phyloP scores from a whole-genome alignment of 495 filamentous ascomycete genomes.

The Haplographium delicatum region DNA sequence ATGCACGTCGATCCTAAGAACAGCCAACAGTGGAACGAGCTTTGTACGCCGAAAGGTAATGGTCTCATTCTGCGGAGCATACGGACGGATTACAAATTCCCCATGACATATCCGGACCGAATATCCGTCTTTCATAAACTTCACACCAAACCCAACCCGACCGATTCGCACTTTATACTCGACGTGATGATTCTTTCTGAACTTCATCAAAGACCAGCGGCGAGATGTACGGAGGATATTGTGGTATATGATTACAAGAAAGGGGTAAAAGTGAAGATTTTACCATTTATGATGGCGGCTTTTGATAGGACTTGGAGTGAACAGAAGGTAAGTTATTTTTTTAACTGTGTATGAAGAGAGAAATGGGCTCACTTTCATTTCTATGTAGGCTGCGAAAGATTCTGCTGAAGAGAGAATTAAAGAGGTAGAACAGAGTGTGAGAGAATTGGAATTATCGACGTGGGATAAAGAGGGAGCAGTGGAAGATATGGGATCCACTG shows the following conservation, averaged over 20 bases:
- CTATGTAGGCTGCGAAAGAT: slow-evolving; percentile 46
- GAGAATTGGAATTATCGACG: slow-evolving; percentile 59
- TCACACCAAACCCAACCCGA: slow-evolving; percentile 29
- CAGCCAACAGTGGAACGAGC: slow-evolving; percentile 60
- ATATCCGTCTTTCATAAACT: slow-evolving; percentile 89
- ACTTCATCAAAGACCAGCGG: slow-evolving; percentile 69
- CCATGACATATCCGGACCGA: slow-evolving; percentile 81
- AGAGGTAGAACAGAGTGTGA: slow-evolving; percentile 48
- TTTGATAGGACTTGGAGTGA: slow-evolving; percentile 59
- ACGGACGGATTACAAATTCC: slow-evolving; percentile 87
- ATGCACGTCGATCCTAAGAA: slow-evolving; percentile 61
- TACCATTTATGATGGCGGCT: slow-evolving; percentile 59
- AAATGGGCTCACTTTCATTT: too few species aligned
- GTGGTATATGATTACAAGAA: slow-evolving; percentile 78
- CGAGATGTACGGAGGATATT: slow-evolving; percentile 74
- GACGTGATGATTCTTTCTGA: slow-evolving; percentile 73
- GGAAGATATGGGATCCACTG: slow-evolving; percentile 27
- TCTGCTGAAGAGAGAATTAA: slow-evolving; percentile 32
- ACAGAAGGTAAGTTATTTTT: too few species aligned
- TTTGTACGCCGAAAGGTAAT: slow-evolving; percentile 58
- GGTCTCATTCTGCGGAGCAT: slow-evolving; percentile 82
- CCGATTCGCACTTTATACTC: slow-evolving; percentile 36
- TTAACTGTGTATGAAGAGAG: too few species aligned
- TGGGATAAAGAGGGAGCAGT: slow-evolving; percentile 53
- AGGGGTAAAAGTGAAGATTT: slow-evolving; percentile 52